These are phyloP conservation scores for Penicillium pancosmium DNA, from an alignment of 495 filamentous ascomycete species.

Conservation along the genomic window DNA sequence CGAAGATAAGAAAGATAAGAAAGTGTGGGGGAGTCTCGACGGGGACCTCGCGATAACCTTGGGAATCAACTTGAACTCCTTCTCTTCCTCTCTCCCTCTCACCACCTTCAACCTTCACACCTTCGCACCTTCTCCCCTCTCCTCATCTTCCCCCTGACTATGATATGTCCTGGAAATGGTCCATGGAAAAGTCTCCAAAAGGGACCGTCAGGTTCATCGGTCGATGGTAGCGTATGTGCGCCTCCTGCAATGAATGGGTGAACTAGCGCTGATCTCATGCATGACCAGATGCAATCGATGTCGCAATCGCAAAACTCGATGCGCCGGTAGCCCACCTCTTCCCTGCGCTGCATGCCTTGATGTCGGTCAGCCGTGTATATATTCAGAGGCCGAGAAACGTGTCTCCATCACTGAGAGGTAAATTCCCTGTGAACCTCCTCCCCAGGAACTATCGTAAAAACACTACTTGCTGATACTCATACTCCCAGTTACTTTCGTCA, in stretches of 20 bases:
- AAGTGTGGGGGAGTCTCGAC: background rate
- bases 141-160: background rate
- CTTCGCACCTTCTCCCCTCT: too few relatives aligned
- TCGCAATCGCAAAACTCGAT: slow-evolving; percentile 38
- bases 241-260: too few relatives aligned
- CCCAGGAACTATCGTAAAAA: background rate
- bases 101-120: too few relatives aligned
- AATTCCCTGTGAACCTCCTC: background rate
- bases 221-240: slow-evolving; percentile 39
- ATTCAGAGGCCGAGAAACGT: slow-evolving; percentile 42
- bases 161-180: slow-evolving; percentile 23
- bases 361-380: slow-evolving; percentile 34
- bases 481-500: slow-evolving; percentile 35
- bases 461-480: background rate
- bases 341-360: slow-evolving; percentile 41
- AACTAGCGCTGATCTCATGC: too few relatives aligned
- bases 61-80: too few relatives aligned
- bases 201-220: slow-evolving; percentile 25
- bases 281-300: slow-evolving; percentile 40
- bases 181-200: slow-evolving; percentile 28
- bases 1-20: background rate
- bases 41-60: too few relatives aligned
- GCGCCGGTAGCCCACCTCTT: slow-evolving; percentile 38
- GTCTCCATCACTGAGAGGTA: slow-evolving; percentile 41
- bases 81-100: background rate